These are phyloP conservation scores for Kwoniella bestiolae DNA, from an alignment of 768 basidiomycete genomes.

Conservation along the genomic window DNA sequence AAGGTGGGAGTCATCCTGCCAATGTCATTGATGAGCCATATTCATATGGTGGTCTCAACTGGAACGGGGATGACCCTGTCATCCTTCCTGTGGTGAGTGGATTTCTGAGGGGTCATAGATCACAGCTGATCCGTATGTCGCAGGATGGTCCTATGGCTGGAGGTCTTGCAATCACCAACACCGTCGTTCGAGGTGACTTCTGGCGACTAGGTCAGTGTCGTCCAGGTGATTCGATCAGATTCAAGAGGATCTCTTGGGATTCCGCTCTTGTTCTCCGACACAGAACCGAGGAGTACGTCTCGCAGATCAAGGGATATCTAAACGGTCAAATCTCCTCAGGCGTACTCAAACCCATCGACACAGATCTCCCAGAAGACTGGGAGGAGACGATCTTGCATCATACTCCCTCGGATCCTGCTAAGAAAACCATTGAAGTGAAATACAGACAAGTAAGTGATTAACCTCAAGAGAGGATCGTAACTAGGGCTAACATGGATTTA, in stretches of 20 bases:
- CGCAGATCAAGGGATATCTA: slow-evolving; percentile 25
- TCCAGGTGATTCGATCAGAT: slow-evolving; percentile 65
- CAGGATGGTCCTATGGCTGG: slow-evolving; percentile 45
- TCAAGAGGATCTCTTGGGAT: slow-evolving; percentile 63
- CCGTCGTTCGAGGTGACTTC: slow-evolving; percentile 57
- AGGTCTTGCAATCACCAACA: slow-evolving; percentile 31
- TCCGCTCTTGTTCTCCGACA: slow-evolving; percentile 56
- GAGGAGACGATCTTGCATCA: slow-evolving; percentile 60
- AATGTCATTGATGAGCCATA: slow-evolving; percentile 63
- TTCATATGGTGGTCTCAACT: slow-evolving; percentile 34
- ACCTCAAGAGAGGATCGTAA: too few relatives aligned
- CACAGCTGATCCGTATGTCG: neutral
- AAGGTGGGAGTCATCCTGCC: slow-evolving; percentile 71
- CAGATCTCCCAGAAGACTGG: slow-evolving; percentile 25
- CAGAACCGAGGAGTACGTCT: slow-evolving; percentile 56
- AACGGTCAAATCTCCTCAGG: neutral
- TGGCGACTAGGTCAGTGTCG: slow-evolving; percentile 73
- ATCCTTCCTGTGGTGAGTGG: slow-evolving; percentile 16
- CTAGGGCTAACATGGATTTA: slow-evolving; percentile 34
- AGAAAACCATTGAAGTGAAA: slow-evolving; percentile 57
- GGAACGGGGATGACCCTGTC: slow-evolving; percentile 71
- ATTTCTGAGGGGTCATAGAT: neutral
- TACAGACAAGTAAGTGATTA: slow-evolving; percentile 63
- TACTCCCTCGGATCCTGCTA: slow-evolving; percentile 29
- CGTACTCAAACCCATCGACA: slow-evolving; percentile 31